A percentile compares a stretch with the other conserved stretches of the same genome.
These are phyloP conservation scores for Lodderomyces jiufengensis DNA, from an alignment of 1,139 yeast species.

Conservation along the genomic window DNA sequence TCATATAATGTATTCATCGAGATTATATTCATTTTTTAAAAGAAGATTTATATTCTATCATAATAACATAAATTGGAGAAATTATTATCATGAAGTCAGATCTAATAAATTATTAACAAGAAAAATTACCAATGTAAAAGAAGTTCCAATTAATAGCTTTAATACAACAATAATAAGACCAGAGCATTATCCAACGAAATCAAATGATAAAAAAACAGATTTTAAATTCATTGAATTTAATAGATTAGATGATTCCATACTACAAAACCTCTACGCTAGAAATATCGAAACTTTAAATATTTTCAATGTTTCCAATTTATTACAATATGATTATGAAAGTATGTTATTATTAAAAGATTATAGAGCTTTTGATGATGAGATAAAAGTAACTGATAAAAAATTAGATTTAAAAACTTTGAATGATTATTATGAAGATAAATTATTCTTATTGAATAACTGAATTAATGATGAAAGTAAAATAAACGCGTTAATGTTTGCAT, in stretches of 20 bases:
- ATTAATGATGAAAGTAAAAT: no score
- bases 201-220: not conserved
- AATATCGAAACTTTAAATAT: conserved; percentile 29
- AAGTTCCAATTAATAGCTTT: conserved; percentile 26
- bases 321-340: conserved; percentile 26
- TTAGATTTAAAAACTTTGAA: conserved; percentile 12
- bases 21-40: conserved; percentile 26
- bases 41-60: conserved; percentile 20
- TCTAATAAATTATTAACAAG: conserved; percentile 18
- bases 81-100: conserved; percentile 12
- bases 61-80: conserved; percentile 20
- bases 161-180: conserved; percentile 29
- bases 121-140: conserved; percentile 16
- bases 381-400: conserved; percentile 2
- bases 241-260: conserved; percentile 23
- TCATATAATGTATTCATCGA: conserved; percentile 25
- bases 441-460: conserved; percentile 11
- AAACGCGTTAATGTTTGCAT: no score
- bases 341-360: conserved; percentile 28
- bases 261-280: conserved; percentile 22
- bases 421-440: conserved; percentile 17
- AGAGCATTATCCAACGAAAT: conserved; percentile 28
- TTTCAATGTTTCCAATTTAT: conserved; percentile 18
- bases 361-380: conserved; percentile 18
- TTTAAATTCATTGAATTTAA: conserved; percentile 12